A percentile compares a stretch with the other conserved stretches of the same genome.
phyloP scores from a whole-genome alignment of 129 eudicot genomes.

The Arctium minus region DNA sequence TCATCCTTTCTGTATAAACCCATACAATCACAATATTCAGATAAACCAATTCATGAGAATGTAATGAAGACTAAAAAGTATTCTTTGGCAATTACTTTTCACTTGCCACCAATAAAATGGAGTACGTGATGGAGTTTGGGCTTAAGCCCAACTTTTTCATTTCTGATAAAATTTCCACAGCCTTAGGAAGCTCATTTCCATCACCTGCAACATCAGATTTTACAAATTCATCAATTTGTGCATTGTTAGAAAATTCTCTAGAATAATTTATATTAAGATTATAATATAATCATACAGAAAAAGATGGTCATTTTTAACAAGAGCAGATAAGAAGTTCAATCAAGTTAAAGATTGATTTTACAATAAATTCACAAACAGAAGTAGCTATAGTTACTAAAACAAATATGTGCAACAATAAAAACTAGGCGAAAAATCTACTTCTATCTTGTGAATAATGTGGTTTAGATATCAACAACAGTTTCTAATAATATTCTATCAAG shows the following conservation, averaged over 20 bases:
- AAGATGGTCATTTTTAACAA: neutral
- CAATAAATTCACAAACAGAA: neutral
- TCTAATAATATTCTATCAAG: neutral
- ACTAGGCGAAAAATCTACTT: neutral
- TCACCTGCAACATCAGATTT: slow-evolving; percentile 64
- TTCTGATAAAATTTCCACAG: slow-evolving; percentile 64
- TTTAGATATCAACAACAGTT: neutral
- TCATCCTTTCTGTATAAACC: slow-evolving; percentile 66
- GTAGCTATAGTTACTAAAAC: neutral
- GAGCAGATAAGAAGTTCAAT: neutral
- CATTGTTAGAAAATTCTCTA: neutral
- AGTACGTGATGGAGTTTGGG: slow-evolving; percentile 87
- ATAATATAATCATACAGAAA: neutral
- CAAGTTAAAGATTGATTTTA: neutral
- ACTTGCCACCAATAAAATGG: slow-evolving; percentile 83
- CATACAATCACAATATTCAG: slow-evolving; percentile 4
- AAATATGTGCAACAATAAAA: neutral
- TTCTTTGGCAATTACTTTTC: slow-evolving; percentile 62
- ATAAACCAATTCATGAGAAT: slow-evolving; percentile 13
- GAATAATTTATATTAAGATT: neutral
- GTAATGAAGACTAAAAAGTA: neutral
- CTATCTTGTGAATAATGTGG: neutral
- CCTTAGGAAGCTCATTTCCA: slow-evolving; percentile 71
- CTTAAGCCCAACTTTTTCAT: slow-evolving; percentile 66
- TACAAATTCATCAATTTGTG: neutral